These are phyloP conservation scores for Neckera pumila DNA, from an alignment of 225 moss, liverwort and hornwort genomes.

Conservation along the genomic window DNA sequence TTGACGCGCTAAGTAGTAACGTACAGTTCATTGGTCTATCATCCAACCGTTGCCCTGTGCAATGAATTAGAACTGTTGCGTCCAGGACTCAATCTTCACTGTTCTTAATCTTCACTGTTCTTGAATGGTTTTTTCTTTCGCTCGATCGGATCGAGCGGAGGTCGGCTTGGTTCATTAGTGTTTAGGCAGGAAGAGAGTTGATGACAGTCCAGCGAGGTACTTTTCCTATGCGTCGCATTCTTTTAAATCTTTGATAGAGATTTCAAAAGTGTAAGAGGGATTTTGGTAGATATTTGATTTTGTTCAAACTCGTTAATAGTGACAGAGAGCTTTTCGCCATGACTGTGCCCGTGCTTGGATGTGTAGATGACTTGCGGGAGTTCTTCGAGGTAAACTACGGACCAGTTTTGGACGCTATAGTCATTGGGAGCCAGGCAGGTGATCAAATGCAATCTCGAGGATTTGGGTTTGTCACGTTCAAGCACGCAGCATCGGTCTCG, in stretches of 20 bases:
- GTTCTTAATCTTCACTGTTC: not conserved
- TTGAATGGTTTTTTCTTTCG: not conserved
- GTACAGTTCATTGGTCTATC: slow-evolving; percentile 18
- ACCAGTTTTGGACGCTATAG: slow-evolving; percentile 83
- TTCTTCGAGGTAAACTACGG: slow-evolving; percentile 93
- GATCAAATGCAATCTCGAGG: slow-evolving; percentile 96
- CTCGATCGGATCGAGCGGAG: not conserved
- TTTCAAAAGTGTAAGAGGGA: not conserved
- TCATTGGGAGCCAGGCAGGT: slow-evolving; percentile 84
- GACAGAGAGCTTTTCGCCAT: not conserved
- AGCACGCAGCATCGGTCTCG: slow-evolving; percentile 75
- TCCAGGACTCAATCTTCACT: not conserved
- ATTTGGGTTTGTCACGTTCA: slow-evolving; percentile 97
- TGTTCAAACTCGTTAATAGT: not conserved
- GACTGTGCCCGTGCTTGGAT: not conserved
- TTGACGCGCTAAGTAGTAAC: slow-evolving; percentile 12
- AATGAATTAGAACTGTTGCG: not conserved
- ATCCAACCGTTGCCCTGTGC: not conserved
- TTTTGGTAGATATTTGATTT: not conserved
- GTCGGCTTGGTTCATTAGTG: not conserved
- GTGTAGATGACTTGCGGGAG: slow-evolving; percentile 81
- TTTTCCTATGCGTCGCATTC: not conserved
- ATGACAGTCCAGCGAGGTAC: not conserved
- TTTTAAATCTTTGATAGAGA: not conserved
- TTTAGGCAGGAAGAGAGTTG: not conserved